These are phyloP conservation scores for Termitomyces sp. DNA, from an alignment of 768 basidiomycete genomes.

Conservation along the genomic window DNA sequence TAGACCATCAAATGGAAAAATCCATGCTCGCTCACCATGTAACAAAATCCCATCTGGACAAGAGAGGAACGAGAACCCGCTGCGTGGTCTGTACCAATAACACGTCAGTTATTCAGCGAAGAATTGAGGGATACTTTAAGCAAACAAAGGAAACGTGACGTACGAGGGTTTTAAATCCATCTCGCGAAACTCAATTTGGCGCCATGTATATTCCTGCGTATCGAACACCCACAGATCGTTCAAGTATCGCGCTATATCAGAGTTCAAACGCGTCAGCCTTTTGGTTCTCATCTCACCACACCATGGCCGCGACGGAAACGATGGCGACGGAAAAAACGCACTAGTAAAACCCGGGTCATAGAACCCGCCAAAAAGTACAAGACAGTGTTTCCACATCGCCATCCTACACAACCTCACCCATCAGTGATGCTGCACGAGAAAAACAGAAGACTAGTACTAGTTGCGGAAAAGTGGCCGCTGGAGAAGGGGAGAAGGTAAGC, in stretches of 20 bases:
- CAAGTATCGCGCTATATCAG: slow-evolving; percentile 63
- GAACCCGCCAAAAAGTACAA: slow-evolving; percentile 89
- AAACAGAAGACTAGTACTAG: neutral
- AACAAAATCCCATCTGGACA: slow-evolving; percentile 75
- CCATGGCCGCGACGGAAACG: neutral
- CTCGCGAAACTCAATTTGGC: slow-evolving; percentile 70
- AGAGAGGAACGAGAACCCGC: slow-evolving; percentile 84
- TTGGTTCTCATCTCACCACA: no score
- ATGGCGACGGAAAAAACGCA: slow-evolving; percentile 26
- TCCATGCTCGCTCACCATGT: slow-evolving; percentile 49
- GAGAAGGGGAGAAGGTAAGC: no score
- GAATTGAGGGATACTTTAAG: no score
- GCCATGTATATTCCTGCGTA: slow-evolving; percentile 85
- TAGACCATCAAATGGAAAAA: no score
- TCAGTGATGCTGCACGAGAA: neutral
- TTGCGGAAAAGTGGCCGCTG: no score
- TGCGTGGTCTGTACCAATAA: slow-evolving; percentile 49
- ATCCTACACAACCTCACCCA: slow-evolving; percentile 43
- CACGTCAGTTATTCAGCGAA: neutral
- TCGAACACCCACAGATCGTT: slow-evolving; percentile 87
- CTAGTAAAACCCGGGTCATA: slow-evolving; percentile 84
- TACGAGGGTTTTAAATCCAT: slow-evolving; percentile 73
- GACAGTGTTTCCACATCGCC: slow-evolving; percentile 86
- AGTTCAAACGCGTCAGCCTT: neutral
- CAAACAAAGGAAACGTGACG: slow-evolving; percentile 18